Evolutionary conservation across 768 basidiomycete genomes (phyloP), one percentile per base, ranked within the genome.

Genomic region (Plicaturopsis crispa): DNA sequence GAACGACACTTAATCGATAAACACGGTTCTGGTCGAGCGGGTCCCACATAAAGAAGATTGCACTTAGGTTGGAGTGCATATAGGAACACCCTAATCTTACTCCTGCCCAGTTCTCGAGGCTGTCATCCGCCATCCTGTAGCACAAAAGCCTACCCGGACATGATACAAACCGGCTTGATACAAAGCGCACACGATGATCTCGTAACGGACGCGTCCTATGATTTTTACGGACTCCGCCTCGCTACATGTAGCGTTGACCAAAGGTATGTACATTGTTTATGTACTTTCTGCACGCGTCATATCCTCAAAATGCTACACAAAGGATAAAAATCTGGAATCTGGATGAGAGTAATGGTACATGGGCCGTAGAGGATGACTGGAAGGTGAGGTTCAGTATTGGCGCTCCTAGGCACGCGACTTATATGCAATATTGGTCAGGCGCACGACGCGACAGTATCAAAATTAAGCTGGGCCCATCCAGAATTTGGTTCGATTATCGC

Each of bases 391-490:
- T n/a, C 22, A 28, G 14, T 14, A 28, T 51, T 14, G 13, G 22
- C 5, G 4, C 20, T 5, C 11, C 17, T 26, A 10, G 17, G 13
- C 32, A 30, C 12, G 19, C 40, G 12, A 14, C 12, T 26, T 43
- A 8, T 19, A 17, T 38, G 31, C 31, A 10, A n/a, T 24, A n/a
- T 37, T 17, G 10, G 24, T 11, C 50, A 94, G 88, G 94, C 93
- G n/a, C 93, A 97, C 55, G 90, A 94, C 51, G 91, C 91, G 12
- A 79, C 93, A 1, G 71, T 96, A 24, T 77, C 89, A 6, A 81
- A 74, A 56, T 49, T 96, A 11, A 75, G 75, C 37, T 98, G 91
- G 87, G 90, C 90, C 1, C 91, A 93, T 53, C 91, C 94, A 4
- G 83, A 92, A 57, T 92, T 91, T 42, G 93, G 91, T 4, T 75